A percentile compares a stretch with the other conserved stretches of the same genome.
Conservation (phyloP, 2,329 filamentous ascomycete species). For the Talaromyces sp. region DNA sequence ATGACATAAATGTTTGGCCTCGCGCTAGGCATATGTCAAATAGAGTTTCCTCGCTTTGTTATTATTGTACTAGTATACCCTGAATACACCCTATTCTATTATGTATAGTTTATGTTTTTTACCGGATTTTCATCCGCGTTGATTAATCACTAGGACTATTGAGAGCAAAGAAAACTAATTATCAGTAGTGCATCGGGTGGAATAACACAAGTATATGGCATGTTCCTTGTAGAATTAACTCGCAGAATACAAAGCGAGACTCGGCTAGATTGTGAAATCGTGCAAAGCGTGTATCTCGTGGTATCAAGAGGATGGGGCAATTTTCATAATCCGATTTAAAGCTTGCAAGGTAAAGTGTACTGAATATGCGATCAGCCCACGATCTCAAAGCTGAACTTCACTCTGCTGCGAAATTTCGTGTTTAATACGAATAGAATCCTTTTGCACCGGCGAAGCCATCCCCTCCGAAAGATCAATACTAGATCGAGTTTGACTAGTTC, state of each 20-base stretch:
- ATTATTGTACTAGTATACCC: slow-evolving; percentile 33
- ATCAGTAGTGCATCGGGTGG: too few relatives aligned
- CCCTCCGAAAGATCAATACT: slow-evolving; percentile 25
- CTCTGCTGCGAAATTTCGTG: slow-evolving; percentile 39
- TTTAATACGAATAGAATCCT: slow-evolving; percentile 35
- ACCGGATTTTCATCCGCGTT: not conserved
- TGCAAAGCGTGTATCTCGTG: too few relatives aligned
- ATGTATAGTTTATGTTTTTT: not conserved
- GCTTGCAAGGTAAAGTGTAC: too few relatives aligned
- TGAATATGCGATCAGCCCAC: too few relatives aligned
- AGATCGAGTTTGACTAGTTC: slow-evolving; percentile 23
- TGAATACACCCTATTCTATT: slow-evolving; percentile 27
- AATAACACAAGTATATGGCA: not conserved
- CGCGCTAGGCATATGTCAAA: not conserved
- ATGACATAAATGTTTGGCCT: not conserved
- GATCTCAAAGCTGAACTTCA: slow-evolving; percentile 28
- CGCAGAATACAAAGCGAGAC: too few relatives aligned
- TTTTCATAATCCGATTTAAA: too few relatives aligned
- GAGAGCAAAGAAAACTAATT: too few relatives aligned
- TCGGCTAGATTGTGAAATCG: too few relatives aligned
- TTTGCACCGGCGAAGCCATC: slow-evolving; percentile 8
- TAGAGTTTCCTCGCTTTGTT: slow-evolving; percentile 16
- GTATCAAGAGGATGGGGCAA: too few relatives aligned
- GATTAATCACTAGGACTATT: too few relatives aligned
- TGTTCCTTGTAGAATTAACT: not conserved